Evolutionary conservation across 2,329 filamentous ascomycete species (phyloP), one percentile per base, ranked within the genome.

Genomic region (Fonsecaea nubica): DNA sequence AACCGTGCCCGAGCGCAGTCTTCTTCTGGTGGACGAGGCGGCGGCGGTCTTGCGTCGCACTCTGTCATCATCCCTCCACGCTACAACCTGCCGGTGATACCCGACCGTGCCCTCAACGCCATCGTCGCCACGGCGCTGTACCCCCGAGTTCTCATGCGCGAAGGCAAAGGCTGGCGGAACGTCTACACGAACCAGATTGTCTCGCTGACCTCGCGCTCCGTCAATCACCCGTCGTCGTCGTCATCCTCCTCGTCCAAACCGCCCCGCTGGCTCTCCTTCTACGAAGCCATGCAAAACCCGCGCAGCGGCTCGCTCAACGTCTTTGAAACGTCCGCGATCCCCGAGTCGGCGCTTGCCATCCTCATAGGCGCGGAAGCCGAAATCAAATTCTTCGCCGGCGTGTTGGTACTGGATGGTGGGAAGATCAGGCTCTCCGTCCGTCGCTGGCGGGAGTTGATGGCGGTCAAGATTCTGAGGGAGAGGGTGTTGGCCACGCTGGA

Each of bases 41-140:
- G 30, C n/a, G 87, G 91, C 61, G 86, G 18, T 38, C 18, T 12
- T 10, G 18, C 33, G 4, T 36, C 97, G 77, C 32, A 45, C 1
- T 53, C 97, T 77, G 96, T 96, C 74, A 86, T 89, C n/a, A 84
- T 97, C 0, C 94, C 93, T 0, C 83, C 89, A 53, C 84, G 90
- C 10, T 89, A 92, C 71, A 90, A 92, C 70, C 90, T 78, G 83
- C 93, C 91, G 69, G 86, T 89, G 69, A 86, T 89, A 62, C 94
- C 96, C 69, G 93, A 99, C 72, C 74, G 89, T 0, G 84, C 97
- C 30, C 85, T 92, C 5, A 87, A 89, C 67, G 91, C 93, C 0
- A 91, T 97, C 50, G 91, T 97, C 72, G 91, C 93, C 0, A 96
- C 92, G 87, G 93, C 92, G 60, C 97, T 99, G 81, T 98, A 99